Conservation (phyloP, 345 rosid genomes). For the Eucalyptus albens region DNA sequence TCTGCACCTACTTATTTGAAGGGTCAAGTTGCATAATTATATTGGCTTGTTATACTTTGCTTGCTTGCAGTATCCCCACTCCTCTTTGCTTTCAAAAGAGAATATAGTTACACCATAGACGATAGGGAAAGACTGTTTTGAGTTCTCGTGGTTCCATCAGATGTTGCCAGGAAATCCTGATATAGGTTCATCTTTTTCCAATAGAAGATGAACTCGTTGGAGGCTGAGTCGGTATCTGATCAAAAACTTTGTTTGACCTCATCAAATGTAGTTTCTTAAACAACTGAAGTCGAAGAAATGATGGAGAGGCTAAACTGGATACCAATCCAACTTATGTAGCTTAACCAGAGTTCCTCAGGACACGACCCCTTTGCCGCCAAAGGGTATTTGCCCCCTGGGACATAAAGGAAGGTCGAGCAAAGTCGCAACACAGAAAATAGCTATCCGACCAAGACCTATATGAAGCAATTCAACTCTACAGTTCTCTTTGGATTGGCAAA, state of each 20-base stretch:
- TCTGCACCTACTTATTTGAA: not conserved
- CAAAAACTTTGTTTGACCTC: not conserved
- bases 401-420: not conserved
- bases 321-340: too few relatives aligned
- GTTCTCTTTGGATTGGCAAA: not conserved
- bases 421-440: not conserved
- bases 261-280: not conserved
- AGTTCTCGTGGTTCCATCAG: not conserved
- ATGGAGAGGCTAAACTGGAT: too few relatives aligned
- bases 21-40: not conserved
- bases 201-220: not conserved
- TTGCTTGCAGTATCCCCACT: not conserved
- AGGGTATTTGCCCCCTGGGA: not conserved
- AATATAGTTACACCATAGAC: not conserved
- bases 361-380: too few relatives aligned
- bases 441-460: not conserved
- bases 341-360: too few relatives aligned
- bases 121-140: not conserved
- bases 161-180: not conserved
- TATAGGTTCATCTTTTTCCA: not conserved
- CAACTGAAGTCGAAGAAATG: not conserved
- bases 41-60: not conserved
- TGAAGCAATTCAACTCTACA: not conserved
- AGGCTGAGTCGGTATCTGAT: not conserved
- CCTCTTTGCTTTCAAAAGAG: not conserved